These are phyloP conservation scores for Holtermanniella nyarrowii DNA, from an alignment of 768 basidiomycete genomes.

Conservation along the genomic window DNA sequence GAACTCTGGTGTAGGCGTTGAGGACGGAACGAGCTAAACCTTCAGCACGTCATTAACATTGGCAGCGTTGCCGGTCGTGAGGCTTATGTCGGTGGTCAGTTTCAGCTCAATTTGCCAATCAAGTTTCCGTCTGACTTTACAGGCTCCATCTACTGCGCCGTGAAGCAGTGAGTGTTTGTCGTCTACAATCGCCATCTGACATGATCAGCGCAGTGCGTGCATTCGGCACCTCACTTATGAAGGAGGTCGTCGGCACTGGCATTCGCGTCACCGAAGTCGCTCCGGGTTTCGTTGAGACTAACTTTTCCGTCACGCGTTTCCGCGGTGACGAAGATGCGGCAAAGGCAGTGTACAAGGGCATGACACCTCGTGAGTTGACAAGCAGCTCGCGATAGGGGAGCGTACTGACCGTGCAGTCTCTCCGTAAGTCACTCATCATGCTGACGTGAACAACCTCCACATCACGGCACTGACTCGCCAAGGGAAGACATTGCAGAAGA, in stretches of 20 bases:
- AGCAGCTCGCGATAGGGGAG: no score
- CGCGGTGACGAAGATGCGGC: constrained; percentile 68
- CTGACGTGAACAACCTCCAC: neutral
- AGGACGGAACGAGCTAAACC: no score
- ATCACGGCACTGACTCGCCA: neutral
- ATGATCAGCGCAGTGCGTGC: neutral
- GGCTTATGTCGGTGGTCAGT: constrained; percentile 64
- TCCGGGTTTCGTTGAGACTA: constrained; percentile 43
- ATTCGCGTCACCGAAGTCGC: neutral
- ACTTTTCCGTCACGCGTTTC: constrained; percentile 80
- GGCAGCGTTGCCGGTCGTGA: constrained; percentile 80
- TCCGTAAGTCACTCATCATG: no score
- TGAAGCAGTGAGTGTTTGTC: neutral
- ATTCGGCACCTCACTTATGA: neutral
- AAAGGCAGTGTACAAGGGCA: constrained; percentile 75
- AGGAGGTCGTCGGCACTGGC: neutral
- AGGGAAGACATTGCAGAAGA: constrained; percentile 82
- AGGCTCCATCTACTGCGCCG: constrained; percentile 65
- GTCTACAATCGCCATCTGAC: neutral
- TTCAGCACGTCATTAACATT: constrained; percentile 71
- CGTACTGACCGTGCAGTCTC: no score
- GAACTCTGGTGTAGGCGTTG: constrained; percentile 40
- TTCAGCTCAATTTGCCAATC: neutral
- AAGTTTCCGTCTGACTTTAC: no score
- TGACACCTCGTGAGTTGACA: constrained; percentile 52